Conservation (phyloP, 2,329 filamentous ascomycete species). For the Colletotrichum sp. region DNA sequence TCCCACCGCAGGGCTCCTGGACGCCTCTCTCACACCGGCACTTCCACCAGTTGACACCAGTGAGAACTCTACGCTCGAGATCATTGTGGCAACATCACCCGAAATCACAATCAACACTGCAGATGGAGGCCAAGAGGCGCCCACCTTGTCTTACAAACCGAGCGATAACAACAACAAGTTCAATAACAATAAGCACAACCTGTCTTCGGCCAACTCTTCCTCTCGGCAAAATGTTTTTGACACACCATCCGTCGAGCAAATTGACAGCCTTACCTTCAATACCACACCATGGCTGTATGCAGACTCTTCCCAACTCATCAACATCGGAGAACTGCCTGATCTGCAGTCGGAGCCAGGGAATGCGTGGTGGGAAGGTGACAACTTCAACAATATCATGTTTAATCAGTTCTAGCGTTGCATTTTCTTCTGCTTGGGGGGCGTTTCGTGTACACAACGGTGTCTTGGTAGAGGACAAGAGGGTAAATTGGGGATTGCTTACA, state of each 20-base stretch:
- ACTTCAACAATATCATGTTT: conserved; percentile 43
- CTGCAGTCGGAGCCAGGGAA: conserved; percentile 33
- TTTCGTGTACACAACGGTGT: not conserved
- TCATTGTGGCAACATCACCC: conserved; percentile 55
- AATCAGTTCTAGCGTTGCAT: conserved; percentile 36
- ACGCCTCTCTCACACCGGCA: conserved; percentile 42
- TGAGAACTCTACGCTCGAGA: conserved; percentile 47
- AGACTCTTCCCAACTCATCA: conserved; percentile 42
- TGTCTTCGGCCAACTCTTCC: not conserved
- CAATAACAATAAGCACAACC: not conserved
- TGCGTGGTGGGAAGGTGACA: conserved; percentile 46
- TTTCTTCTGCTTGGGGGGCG: not conserved
- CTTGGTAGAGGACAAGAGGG: not conserved
- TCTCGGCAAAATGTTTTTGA: conserved; percentile 26
- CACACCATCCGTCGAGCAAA: conserved; percentile 34
- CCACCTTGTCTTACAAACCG: conserved; percentile 41
- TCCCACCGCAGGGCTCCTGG: conserved; percentile 43
- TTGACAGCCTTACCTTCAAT: conserved; percentile 42
- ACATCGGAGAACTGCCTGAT: conserved; percentile 39
- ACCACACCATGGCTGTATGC: conserved; percentile 49
- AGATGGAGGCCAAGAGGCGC: conserved; percentile 55
- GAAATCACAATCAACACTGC: conserved; percentile 57
- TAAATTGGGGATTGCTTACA: conserved; percentile 6
- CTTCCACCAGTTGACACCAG: conserved; percentile 33
- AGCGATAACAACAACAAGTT: not conserved